A percentile compares a stretch with the other conserved stretches of the same genome.
Conservation (phyloP, 306 rosid genomes). For the Glycine latifolia region DNA sequence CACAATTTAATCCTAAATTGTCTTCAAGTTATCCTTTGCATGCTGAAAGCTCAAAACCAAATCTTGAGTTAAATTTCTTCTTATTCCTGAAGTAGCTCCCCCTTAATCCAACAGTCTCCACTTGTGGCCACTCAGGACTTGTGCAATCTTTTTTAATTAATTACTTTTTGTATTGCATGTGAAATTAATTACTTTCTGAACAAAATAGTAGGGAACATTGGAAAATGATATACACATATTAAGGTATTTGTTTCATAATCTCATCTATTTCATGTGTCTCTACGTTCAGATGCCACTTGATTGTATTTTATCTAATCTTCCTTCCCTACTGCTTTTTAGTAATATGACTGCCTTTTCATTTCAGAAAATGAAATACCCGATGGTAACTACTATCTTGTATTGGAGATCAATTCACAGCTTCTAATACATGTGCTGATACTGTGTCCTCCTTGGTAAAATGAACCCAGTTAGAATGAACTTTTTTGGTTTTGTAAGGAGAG, state of each 20-base stretch:
- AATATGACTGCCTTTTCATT: background rate
- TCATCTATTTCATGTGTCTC: background rate
- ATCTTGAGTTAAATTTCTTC: no score
- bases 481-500: background rate
- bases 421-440: background rate
- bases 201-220: background rate
- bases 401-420: constrained; percentile 11
- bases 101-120: no score
- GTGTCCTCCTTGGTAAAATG: no score
- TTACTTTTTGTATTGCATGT: background rate
- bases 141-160: background rate
- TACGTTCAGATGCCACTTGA: constrained; percentile 21
- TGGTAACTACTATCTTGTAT: constrained; percentile 3
- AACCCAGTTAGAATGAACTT: background rate
- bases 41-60: no score
- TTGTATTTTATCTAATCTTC: constrained; percentile 10
- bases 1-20: no score
- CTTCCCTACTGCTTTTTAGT: constrained; percentile 17
- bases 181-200: background rate
- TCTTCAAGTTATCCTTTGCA: no score
- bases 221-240: constrained; percentile 10
- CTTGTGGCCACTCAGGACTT: background rate
- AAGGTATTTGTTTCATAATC: background rate
- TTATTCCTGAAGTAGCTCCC: no score
- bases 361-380: constrained; percentile 9